Percentiles rank a stretch among this genome's conserved stretches.
These are phyloP conservation scores for Starmerella apis DNA, from an alignment of 805 yeast genomes.

Conservation along the genomic window DNA sequence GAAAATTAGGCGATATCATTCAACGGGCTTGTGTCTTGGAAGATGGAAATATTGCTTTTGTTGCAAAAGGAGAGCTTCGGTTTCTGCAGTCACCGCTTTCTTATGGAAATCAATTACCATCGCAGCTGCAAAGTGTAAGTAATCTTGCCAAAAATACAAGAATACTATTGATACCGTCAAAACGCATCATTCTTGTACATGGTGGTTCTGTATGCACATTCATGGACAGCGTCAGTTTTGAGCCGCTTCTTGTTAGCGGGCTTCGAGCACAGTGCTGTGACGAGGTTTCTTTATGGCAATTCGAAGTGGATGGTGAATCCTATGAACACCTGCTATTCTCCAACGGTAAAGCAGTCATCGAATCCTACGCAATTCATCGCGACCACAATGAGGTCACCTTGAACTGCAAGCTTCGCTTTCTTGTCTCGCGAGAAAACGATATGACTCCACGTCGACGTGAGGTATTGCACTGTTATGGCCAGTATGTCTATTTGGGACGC, in stretches of 20 bases:
- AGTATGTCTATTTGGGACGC: neutral
- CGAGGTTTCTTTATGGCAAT: slow-evolving; percentile 6
- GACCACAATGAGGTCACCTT: slow-evolving; percentile 1
- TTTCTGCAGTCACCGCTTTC: neutral
- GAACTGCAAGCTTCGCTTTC: slow-evolving; percentile 9
- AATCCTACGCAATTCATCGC: slow-evolving; percentile 15
- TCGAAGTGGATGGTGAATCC: neutral
- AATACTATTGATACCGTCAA: slow-evolving; percentile 9
- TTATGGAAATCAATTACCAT: neutral
- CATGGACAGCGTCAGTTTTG: slow-evolving; percentile 5
- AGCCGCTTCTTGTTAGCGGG: slow-evolving; percentile 9
- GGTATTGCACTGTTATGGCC: neutral
- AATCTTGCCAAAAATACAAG: neutral
- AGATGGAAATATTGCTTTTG: slow-evolving; percentile 1
- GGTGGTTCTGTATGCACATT: slow-evolving; percentile 3
- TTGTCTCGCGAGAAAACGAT: slow-evolving; percentile 1
- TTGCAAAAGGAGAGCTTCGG: neutral
- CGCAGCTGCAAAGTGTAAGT: neutral
- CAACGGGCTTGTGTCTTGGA: neutral
- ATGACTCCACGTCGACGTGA: neutral
- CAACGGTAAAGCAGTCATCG: slow-evolving; percentile 8
- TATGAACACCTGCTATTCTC: slow-evolving; percentile 12
- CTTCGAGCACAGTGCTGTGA: slow-evolving; percentile 3
- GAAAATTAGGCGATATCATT: neutral
- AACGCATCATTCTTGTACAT: neutral